A percentile compares a stretch with the other conserved stretches of the same genome.
Conservation (phyloP, 768 basidiomycete genomes). For the Lentinula boryana region DNA sequence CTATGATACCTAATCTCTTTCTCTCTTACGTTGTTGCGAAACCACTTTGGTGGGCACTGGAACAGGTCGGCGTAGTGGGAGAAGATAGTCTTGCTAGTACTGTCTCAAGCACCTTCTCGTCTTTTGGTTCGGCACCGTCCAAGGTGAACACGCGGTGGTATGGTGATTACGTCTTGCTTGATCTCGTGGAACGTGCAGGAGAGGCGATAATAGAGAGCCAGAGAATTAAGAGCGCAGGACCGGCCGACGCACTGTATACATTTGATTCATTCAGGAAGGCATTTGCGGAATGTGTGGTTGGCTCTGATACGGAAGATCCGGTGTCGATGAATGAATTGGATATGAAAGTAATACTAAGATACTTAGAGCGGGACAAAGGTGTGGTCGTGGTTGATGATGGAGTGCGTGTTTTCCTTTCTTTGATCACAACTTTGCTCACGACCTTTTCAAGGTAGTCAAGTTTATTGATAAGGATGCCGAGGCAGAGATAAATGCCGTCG, state of each 20-base stretch:
- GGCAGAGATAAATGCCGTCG: constrained; percentile 62
- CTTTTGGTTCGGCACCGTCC: constrained; percentile 13
- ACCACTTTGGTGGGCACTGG: constrained; percentile 84
- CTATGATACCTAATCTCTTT: constrained; percentile 51
- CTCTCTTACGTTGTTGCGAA: constrained; percentile 68
- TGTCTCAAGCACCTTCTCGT: constrained; percentile 20
- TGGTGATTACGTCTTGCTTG: constrained; percentile 68
- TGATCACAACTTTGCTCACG: not conserved
- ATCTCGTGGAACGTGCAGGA: constrained; percentile 62
- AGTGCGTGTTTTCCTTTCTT: constrained; percentile 34
- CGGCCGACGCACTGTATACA: constrained; percentile 59
- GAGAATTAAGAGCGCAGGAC: constrained; percentile 32
- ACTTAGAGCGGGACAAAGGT: constrained; percentile 69
- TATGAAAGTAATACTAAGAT: constrained; percentile 64
- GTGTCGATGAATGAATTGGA: constrained; percentile 53
- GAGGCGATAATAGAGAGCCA: constrained; percentile 46
- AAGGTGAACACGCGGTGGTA: constrained; percentile 44
- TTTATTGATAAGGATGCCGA: constrained; percentile 44
- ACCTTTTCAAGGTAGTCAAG: constrained; percentile 63
- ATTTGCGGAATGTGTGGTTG: constrained; percentile 40
- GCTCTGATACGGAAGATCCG: not conserved
- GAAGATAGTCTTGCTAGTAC: constrained; percentile 34
- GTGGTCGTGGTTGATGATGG: constrained; percentile 60
- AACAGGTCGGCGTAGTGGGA: constrained; percentile 67
- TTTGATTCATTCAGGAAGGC: constrained; percentile 51